phyloP scores from a whole-genome alignment of 148 eudicot species.

The Vaccinium vitisidaea region DNA sequence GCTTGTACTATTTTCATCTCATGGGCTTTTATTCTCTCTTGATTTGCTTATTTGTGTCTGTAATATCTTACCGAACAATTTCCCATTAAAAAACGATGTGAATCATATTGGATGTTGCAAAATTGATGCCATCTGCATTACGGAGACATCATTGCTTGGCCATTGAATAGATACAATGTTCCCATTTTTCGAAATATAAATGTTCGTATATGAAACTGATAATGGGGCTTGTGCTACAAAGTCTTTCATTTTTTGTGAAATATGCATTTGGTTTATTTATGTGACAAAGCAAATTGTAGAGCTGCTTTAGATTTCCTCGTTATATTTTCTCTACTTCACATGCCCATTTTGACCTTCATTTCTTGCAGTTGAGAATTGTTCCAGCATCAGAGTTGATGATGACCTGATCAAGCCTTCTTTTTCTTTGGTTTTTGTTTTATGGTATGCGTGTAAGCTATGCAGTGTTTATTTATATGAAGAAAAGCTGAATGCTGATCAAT shows the following conservation, averaged over 20 bases:
- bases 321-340: background rate
- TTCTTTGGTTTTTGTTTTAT: background rate
- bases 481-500: background rate
- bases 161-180: background rate
- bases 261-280: background rate
- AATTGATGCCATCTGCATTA: background rate
- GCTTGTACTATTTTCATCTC: background rate
- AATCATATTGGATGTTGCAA: background rate
- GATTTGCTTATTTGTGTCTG: background rate
- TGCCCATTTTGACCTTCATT: background rate
- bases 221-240: background rate
- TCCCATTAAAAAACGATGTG: background rate
- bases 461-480: background rate
- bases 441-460: background rate
- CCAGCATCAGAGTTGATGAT: background rate
- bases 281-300: background rate
- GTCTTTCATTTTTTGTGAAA: background rate
- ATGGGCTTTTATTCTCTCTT: background rate
- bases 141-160: background rate
- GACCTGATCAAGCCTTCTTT: background rate
- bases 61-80: background rate
- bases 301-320: background rate
- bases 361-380: constrained; percentile 10
- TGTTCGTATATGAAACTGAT: background rate
- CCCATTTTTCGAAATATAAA: background rate